Base-by-base conservation (phyloP, 805 yeast species). In the Myxozyma mucilagina region DNA sequence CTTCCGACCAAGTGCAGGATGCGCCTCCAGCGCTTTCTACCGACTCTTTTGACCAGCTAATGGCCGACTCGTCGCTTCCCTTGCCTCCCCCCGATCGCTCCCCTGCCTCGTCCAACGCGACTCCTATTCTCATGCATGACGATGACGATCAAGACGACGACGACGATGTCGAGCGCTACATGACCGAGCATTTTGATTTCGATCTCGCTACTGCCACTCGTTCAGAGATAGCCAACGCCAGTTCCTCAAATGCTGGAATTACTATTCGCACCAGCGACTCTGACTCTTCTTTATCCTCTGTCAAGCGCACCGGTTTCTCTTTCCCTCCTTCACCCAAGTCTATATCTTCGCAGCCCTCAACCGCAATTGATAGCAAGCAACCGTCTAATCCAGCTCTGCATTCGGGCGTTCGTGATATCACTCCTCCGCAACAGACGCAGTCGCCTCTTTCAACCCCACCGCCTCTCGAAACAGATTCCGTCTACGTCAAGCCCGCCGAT, bases 111-210 rank as follows among this genome's bases (percentile, higher is more conserved):
- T 34, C 48, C n/a, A 44, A 49, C 53, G 36, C 55, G 32, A 61
- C 65, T 9, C 65, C 65, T 1, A 24, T 52, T 6, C 54, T 61
- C 24, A 58, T 59, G 32, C 53, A 58, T 43, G 65, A 61, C 43
- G 65, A 59, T 8, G 64, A 51, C 31, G 62, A 58, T 34, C 51
- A 34, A 20, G 64, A 60, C 29, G 57, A 47, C 39, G 56, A 53
- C 42, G 63, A 60, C 45, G 66, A 58, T 16, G 51, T 48, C 41
- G 65, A 57, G 43, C 44, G 47, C 18, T 42, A 55, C 35, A 50
- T 62, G 60, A 56, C 57, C 18, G 64, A 60, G 59, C 66, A 61
- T 42, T 61, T 62, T 36, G 66, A 62, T 36, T 56, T 56, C 34
- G 66, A 56, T 48, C 45, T 56, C 18, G 67, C 63, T n/a, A 47